Evolutionary conservation across 768 basidiomycete genomes (phyloP), one percentile per base, ranked within the genome.

Genomic region (Tylopilus rubrobrunneus): DNA sequence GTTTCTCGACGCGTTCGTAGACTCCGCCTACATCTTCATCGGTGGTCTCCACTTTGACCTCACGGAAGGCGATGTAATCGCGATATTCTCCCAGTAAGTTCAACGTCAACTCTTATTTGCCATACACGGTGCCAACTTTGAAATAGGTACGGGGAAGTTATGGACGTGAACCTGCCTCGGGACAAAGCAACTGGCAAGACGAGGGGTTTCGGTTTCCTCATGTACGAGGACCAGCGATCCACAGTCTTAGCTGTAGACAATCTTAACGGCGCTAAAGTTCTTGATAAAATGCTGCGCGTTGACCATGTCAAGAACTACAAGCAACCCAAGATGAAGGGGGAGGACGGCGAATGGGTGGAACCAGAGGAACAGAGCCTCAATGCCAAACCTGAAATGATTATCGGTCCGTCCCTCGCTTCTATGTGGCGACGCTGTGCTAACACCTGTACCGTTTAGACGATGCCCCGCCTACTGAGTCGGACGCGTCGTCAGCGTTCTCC

Each of bases 171-270:
- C 67, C 79, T 99, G 71, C 95, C 97, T 28, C 81, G 95, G 46
- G 93, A 97, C 74, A 95, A 94, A 67, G 79, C 87, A 51, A 96
- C 96, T 0, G 92, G 93, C 25, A 95, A 96, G 66, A 78, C 87
- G 0, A 85, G 75, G 64, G 97, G 97, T 2, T 99, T 98, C 68
- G 95, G 83, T 9, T 99, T 98, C 75, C 77, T 98, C 58, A 98
- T 98, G 97, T 99, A 98, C 71, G 93, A 96, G 72, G 94, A 99
- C 71, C 97, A 99, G 73, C 83, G 92, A 45, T 96, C 92, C 55
- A 99, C 97, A 7, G 71, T 98, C 48, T 79, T 99, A 46, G 97
- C 97, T 9, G 96, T 99, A 57, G 97, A 99, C 75, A 99, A 99
- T 74, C 84, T 99, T 71, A 98, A 97, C 65, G 97, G 97, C 40